Base-by-base conservation (phyloP, 352 stramenopile genomes). In the Phytophthora ohioensis region DNA sequence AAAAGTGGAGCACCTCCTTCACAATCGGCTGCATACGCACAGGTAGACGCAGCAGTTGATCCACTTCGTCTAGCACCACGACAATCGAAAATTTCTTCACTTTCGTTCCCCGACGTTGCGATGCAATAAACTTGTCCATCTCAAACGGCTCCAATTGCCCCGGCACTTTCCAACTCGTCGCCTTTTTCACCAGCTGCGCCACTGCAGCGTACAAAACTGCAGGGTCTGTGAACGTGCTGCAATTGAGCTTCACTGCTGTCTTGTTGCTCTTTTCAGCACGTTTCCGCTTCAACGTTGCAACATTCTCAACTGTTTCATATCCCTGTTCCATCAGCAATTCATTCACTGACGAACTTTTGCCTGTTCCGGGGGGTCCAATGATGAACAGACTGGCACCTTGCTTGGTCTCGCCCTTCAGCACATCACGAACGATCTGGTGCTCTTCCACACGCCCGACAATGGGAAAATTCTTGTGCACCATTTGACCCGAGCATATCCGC, bases 1-100 rank as follows among this genome's bases (percentile, higher is more conserved):
- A 71, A 56, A 93, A 91, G 27, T 72, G 72, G 13, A 93, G 73
- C 30, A 93, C 39, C 17, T 82, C 66, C 45, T 88, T 77, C n/a
- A 91, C 79, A 9, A 60, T 74, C 21, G 65, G 57, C 56, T 88
- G 76, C 42, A 82, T 70, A 3, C 70, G 61, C 11, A 57, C 46
- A 2, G 83, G 78, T 21, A 93, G 66, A 3, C 83, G 76, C 42
- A 91, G 63, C 12, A 93, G 43, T 35, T 91, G 73, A 43, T 91
- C 85, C 31, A 93, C 81, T 56, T 93, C 85, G 45, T 93, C 85
- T 31, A 93, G 62, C 30, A 91, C 82, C 0, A 93, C 51, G 7
- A 86, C 73, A 34, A 73, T 17, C 45, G 49, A 56, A 34, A 55
- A 41, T 41, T 48, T 56, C 12, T 45, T 72, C 5, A 12, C 8